phyloP scores from a whole-genome alignment of 2,329 filamentous ascomycete genomes.

The Teratosphaeria viscida region DNA sequence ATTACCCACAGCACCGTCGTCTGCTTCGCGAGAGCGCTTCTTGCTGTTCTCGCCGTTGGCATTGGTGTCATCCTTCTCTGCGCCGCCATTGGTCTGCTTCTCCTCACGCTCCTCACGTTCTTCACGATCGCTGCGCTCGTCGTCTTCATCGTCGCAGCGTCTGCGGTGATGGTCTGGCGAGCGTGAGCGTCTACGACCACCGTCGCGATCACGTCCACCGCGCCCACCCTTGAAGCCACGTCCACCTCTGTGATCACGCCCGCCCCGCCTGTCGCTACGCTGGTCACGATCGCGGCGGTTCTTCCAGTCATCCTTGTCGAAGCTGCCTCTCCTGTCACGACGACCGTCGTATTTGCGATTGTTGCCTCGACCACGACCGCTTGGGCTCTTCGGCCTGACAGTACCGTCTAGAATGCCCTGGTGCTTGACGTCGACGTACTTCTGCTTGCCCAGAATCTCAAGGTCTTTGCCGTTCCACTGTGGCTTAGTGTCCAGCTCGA shows the following conservation, averaged over 20 bases:
- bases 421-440: constrained; percentile 54
- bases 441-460: constrained; percentile 75
- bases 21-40: neutral
- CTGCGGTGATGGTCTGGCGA: neutral
- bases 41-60: neutral
- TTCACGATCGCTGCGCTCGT: neutral
- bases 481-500: constrained; percentile 69
- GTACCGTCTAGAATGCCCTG: constrained; percentile 34
- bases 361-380: constrained; percentile 13
- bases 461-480: constrained; percentile 74
- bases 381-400: constrained; percentile 20
- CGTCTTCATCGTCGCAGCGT: neutral
- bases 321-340: constrained; percentile 1
- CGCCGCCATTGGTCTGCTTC: neutral
- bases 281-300: constrained; percentile 5
- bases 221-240: neutral
- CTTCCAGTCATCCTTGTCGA: constrained; percentile 9
- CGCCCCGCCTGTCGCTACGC: constrained; percentile 1
- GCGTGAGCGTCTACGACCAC: constrained; percentile 1
- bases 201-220: constrained; percentile 1
- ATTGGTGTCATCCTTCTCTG: neutral
- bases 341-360: neutral
- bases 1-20: neutral
- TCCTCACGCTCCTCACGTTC: neutral
- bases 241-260: constrained; percentile 4